Base-by-base conservation (phyloP, 805 yeast genomes). In the Vanderwaltozyma yarrowii region DNA sequence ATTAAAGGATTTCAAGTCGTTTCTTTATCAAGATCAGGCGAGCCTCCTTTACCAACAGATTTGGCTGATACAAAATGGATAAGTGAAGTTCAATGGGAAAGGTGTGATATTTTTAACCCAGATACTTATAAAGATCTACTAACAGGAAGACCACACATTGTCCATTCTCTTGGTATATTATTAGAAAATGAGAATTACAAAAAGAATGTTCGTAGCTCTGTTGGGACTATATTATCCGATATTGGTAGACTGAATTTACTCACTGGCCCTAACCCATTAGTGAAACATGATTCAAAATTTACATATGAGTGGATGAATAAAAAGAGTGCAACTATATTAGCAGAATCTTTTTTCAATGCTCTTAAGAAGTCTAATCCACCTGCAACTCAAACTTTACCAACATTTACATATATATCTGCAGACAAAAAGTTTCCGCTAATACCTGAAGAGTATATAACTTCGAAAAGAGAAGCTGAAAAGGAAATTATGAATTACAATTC, bases 321-420 rank as follows among this genome's bases (percentile, higher is more conserved):
- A 21, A 78, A 78, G 42, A 76, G 86, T 44, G 89, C 94, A 0
- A 56, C 78, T 6, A 55, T 72, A 2, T 58, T 81, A 15, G 88
- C 86, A 0, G 73, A 73, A 33, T 65, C 79, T 0, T 71, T 74
- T 41, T 54, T 66, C 32, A 30, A 46, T 6, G 33, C 49, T 43
- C 44, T 43, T 38, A 43, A 32, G 41, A 33, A 31, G 43, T 44
- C 16, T 40, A 39, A 2, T 20, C 34, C n/a, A 28, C 24, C 15
- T 13, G 2, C 45, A 44, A 11, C 17, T 8, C 3, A 6, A 4
- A 3, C 14, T 30, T 47, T 43, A 50, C 73, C 64, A 4, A 61
- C 74, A 8, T 79, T 80, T 51, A 85, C 81, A 0, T 87, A 84
- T 51, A 70, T 87, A 2, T 83, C 94, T 0, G 95, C 96, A 1